Evolutionary conservation across 2,329 filamentous ascomycete species (phyloP).

Genomic region (Cladosporium halotolerans): DNA sequence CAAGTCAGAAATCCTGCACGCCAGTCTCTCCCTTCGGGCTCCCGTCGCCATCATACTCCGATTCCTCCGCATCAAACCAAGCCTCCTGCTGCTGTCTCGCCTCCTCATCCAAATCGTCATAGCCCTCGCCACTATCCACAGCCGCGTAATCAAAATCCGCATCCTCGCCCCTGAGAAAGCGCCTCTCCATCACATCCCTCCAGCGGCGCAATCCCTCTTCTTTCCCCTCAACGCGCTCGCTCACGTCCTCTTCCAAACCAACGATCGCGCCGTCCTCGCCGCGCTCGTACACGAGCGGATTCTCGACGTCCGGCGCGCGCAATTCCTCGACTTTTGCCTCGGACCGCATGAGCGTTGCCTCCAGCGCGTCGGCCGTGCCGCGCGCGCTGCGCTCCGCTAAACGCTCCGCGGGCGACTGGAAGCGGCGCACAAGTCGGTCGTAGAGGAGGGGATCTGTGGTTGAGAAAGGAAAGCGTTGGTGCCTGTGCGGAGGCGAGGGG

Average conservation of each 20-base stretch:
- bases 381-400: slow-evolving; percentile 66
- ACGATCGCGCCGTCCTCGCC: slow-evolving; percentile 51
- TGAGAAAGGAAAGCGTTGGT: slow-evolving; percentile 11
- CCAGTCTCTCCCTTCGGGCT: slow-evolving; percentile 40
- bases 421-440: slow-evolving; percentile 69
- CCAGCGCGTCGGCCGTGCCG: slow-evolving; percentile 72
- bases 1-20: slow-evolving; percentile 39
- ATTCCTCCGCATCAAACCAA: slow-evolving; percentile 74
- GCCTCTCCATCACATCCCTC: slow-evolving; percentile 63
- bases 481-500: not conserved
- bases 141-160: slow-evolving; percentile 68
- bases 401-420: slow-evolving; percentile 67
- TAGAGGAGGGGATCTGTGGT: slow-evolving; percentile 68
- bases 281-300: slow-evolving; percentile 45
- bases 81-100: slow-evolving; percentile 61
- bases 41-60: slow-evolving; percentile 28
- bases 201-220: slow-evolving; percentile 46
- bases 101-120: slow-evolving; percentile 59
- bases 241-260: slow-evolving; percentile 42
- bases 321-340: slow-evolving; percentile 67
- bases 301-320: slow-evolving; percentile 46
- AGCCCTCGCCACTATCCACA: slow-evolving; percentile 67
- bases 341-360: slow-evolving; percentile 68
- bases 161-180: slow-evolving; percentile 71
- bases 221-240: not conserved